These are phyloP conservation scores for Emmonsiellopsis sp. DNA, from an alignment of 2,329 filamentous ascomycete species.

Conservation along the genomic window DNA sequence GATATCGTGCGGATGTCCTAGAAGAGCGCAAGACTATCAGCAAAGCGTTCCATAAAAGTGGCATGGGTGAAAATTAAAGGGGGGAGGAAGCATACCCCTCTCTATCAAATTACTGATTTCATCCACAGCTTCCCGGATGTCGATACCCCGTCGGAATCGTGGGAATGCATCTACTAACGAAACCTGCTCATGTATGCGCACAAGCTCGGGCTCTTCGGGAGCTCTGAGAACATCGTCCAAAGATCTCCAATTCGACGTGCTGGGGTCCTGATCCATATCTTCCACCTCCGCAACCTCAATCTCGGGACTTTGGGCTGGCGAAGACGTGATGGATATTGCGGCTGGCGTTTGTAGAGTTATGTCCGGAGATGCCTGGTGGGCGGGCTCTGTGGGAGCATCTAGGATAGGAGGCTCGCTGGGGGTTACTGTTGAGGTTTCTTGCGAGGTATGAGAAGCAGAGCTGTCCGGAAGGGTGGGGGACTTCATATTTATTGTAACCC, in stretches of 20 bases:
- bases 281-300: conserved; percentile 42
- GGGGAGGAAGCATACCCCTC: conserved; percentile 22
- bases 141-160: conserved; percentile 18
- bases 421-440: conserved; percentile 3
- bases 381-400: conserved; percentile 3
- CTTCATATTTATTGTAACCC: conserved; percentile 40
- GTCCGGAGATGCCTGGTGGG: background rate
- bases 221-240: conserved; percentile 26
- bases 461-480: conserved; percentile 19
- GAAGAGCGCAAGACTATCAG: background rate
- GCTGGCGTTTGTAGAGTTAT: conserved; percentile 13
- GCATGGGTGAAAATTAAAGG: background rate
- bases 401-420: background rate
- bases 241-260: conserved; percentile 34
- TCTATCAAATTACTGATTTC: conserved; percentile 25
- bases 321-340: conserved; percentile 33
- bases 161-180: conserved; percentile 30
- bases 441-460: conserved; percentile 12
- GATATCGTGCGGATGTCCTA: conserved; percentile 23
- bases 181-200: conserved; percentile 25
- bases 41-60: background rate
- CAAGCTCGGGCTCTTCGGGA: conserved; percentile 20
- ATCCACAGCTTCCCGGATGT: conserved; percentile 24
- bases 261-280: conserved; percentile 39
- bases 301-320: conserved; percentile 35